phyloP scores from a whole-genome alignment of 306 rosid species.

The Crataegus laevigata region DNA sequence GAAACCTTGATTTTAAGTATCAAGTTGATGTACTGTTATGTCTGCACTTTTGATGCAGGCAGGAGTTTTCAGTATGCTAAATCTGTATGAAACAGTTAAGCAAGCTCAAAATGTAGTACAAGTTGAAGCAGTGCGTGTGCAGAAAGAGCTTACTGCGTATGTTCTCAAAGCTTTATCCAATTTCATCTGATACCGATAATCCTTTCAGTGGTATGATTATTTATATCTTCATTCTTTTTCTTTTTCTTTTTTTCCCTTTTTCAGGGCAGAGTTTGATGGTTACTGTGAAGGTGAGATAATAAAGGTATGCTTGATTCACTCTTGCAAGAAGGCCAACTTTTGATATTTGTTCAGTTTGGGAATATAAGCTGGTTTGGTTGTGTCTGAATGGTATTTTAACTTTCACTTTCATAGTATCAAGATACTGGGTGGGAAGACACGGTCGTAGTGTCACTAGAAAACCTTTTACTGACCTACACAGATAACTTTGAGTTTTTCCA shows the following conservation, averaged over 20 bases:
- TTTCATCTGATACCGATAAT: not conserved
- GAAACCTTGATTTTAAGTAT: not conserved
- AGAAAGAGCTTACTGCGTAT: slow-evolving; percentile 79
- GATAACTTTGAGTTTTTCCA: not conserved
- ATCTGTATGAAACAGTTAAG: slow-evolving; percentile 71
- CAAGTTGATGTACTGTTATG: not conserved
- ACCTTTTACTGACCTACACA: not conserved
- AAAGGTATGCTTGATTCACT: slow-evolving; percentile 40
- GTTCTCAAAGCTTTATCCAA: slow-evolving; percentile 10
- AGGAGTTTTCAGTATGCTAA: slow-evolving; percentile 74
- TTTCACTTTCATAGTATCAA: not conserved
- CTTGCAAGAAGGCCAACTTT: not conserved
- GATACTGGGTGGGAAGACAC: not conserved
- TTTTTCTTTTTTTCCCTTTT: slow-evolving; percentile 18
- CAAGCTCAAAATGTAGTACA: slow-evolving; percentile 85
- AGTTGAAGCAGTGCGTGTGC: slow-evolving; percentile 78
- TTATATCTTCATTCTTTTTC: slow-evolving; percentile 16
- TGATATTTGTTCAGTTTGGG: not conserved
- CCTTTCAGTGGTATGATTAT: not conserved
- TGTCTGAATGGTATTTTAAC: not conserved
- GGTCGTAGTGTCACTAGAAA: not conserved
- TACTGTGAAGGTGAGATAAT: slow-evolving; percentile 76
- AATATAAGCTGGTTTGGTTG: not conserved
- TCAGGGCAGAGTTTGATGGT: slow-evolving; percentile 84
- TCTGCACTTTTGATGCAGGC: slow-evolving; percentile 40